Evolutionary conservation across 2,329 filamentous ascomycete genomes (phyloP), one percentile per base, ranked within the genome.

Genomic region (Penicillium sp.): DNA sequence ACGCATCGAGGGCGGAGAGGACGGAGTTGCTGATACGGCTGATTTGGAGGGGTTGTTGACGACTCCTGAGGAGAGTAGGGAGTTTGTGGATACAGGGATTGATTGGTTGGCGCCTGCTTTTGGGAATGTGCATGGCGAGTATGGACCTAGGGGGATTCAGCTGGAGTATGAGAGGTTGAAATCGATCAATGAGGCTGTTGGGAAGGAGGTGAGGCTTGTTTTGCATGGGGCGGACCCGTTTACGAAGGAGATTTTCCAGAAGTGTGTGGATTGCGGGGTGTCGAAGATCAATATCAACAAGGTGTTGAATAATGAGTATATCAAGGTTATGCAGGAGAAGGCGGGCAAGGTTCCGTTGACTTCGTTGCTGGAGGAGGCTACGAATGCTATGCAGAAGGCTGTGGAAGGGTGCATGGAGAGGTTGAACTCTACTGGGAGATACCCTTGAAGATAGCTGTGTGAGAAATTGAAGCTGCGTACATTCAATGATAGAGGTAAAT

Each of bases 61-160:
- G 0, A 87, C 82, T 0, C 76, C 79, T 0, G 82, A 85, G 51
- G 79, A 89, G 66, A 83, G 82, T 6, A 76, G 81, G 52, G 80
- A 86, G 58, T 89, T 89, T 57, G 77, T 87, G 3, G 76, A 73
- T 2, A 85, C 84, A 9, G 85, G 84, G 0, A 85, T 89, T 59
- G 82, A 89, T 58, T 84, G 84, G 71, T 70, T 89, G 11, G 86
- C 86, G 2, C 86, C 85, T 0, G 84, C 84, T 0, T 87, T 89
- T 68, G 85, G 85, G 3, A 89, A 88, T 58, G 81, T 89, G 36
- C 85, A 89, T 67, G 85, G 85, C 5, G 79, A 82, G 56, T 88
- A 89, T 66, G 84, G 84, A 0, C 76, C 80, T 0, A 69, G 78
- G 13, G 85, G 84, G 0, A 79, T 82, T 20, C 72, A 76, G 62